Evolutionary conservation across 257 asterid genomes (phyloP), one percentile per base, ranked within the genome.

Genomic region (Thymus quinquecostatus): DNA sequence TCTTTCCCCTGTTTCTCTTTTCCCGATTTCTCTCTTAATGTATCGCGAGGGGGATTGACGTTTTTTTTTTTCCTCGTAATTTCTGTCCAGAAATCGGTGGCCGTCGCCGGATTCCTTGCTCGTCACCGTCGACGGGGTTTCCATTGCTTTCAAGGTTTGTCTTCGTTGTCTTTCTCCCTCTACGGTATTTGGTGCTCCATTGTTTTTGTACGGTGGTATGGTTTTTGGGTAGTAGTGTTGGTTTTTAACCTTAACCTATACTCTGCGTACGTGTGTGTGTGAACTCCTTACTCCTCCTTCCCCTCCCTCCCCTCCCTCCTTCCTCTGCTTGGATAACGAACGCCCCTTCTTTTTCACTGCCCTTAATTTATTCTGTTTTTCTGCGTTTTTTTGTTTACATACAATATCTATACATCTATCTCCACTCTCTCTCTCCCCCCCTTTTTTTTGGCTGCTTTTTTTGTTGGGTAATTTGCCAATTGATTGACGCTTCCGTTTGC

Each of bases 281-380:
- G 57, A 36, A 32, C 54, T 3, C 54, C n/a, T n/a, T n/a, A n/a
- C n/a, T n/a, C n/a, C n/a, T n/a, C n/a, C n/a, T n/a, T n/a, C n/a
- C n/a, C n/a, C 68, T 27, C 43, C 34, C 54, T 44, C 21, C 63
- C 47, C 7, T 14, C 30, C 10, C 29, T 12, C 53, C 32, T 21
- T 68, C 41, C 60, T 65, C 66, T 78, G 34, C 74, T 64, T 77
- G 77, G 81, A 73, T 76, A 76, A 77, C 82, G 75, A 79, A 53
- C 61, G 53, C 36, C 62, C 59, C 66, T 45, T 41, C 69, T 51
- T 49, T 64, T 40, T 69, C 69, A 62, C 60, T 70, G 73, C 68
- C n/a, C 76, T 76, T 61, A 36, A 14, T 54, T 59, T 32, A 5
- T 51, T 53, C 56, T 63, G 12, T 33, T 32, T 30, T 32, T 48